Conservation (phyloP, 2,329 filamentous ascomycete species). For the Tolypocladium inflatum region DNA sequence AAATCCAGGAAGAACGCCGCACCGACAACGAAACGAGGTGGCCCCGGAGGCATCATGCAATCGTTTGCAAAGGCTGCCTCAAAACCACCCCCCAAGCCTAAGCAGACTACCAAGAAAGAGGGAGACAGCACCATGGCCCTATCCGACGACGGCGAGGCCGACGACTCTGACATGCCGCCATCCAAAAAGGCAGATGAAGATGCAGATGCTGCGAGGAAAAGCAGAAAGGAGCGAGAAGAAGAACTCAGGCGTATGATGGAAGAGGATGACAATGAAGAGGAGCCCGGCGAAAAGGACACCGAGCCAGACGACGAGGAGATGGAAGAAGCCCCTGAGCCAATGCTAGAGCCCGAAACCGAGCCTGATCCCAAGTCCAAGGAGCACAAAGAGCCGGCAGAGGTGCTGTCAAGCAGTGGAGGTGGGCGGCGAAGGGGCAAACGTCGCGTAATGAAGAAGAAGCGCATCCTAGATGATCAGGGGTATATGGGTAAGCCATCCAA, state of each 20-base stretch:
- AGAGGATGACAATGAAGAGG: slow-evolving; percentile 44
- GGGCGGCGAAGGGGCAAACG: slow-evolving; percentile 68
- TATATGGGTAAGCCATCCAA: slow-evolving; percentile 60
- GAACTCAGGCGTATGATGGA: slow-evolving; percentile 39
- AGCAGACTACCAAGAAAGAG: slow-evolving; percentile 23
- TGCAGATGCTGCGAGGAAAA: slow-evolving; percentile 14
- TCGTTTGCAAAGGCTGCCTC: slow-evolving; percentile 60
- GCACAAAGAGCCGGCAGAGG: slow-evolving; percentile 37
- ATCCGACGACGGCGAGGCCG: slow-evolving; percentile 31
- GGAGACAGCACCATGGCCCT: slow-evolving; percentile 20
- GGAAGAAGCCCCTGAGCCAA: slow-evolving; percentile 26
- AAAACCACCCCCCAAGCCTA: slow-evolving; percentile 35
- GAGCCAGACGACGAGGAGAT: slow-evolving; percentile 28
- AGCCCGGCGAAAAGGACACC: slow-evolving; percentile 27
- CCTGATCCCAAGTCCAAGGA: slow-evolving; percentile 20
- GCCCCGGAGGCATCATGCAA: slow-evolving; percentile 59
- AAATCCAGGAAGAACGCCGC: slow-evolving; percentile 22
- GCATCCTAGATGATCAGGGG: slow-evolving; percentile 76
- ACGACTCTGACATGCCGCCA: slow-evolving; percentile 23
- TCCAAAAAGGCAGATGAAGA: slow-evolving; percentile 15
- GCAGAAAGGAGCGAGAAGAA: slow-evolving; percentile 27
- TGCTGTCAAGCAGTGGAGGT: slow-evolving; percentile 40
- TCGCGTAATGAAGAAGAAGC: slow-evolving; percentile 80
- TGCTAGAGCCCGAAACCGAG: slow-evolving; percentile 24
- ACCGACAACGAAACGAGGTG: slow-evolving; percentile 43